A percentile compares a stretch with the other conserved stretches of the same genome.
Evolutionary conservation across 2,329 filamentous ascomycete species (phyloP).

Genomic region (Arthrobotrys iridis): DNA sequence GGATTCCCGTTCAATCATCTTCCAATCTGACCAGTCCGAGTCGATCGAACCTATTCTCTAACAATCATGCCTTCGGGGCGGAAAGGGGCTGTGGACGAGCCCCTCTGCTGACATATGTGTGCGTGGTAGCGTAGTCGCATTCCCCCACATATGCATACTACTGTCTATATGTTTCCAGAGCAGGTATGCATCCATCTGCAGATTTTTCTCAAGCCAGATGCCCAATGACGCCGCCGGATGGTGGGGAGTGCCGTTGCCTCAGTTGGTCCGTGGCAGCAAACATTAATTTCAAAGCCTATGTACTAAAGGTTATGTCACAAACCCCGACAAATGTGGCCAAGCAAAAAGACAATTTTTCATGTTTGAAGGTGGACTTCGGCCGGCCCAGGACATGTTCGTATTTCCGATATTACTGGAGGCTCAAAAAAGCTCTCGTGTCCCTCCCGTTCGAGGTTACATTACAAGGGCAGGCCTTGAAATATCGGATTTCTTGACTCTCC

Average conservation of each 20-base stretch:
- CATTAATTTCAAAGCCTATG: too few species aligned
- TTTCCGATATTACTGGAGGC: background rate
- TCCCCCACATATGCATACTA: too few species aligned
- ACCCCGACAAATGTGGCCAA: constrained; percentile 3
- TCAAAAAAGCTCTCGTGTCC: background rate
- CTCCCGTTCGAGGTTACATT: constrained; percentile 26
- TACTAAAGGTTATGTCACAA: background rate
- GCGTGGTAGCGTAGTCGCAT: too few species aligned
- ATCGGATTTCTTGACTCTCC: background rate
- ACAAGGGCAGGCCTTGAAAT: background rate
- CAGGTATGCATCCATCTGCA: too few species aligned
- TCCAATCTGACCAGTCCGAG: background rate
- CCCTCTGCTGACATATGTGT: background rate
- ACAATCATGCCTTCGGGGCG: background rate
- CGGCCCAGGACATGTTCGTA: background rate
- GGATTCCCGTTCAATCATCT: background rate
- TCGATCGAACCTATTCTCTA: background rate
- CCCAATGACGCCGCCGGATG: background rate
- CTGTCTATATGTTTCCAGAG: too few species aligned
- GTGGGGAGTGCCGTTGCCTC: background rate
- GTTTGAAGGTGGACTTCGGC: too few species aligned
- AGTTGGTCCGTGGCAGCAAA: background rate
- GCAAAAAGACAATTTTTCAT: background rate
- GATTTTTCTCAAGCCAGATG: background rate
- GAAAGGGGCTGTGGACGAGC: background rate